Base-by-base conservation (phyloP, 2,329 filamentous ascomycete species). In the Arachnomyces sp. region DNA sequence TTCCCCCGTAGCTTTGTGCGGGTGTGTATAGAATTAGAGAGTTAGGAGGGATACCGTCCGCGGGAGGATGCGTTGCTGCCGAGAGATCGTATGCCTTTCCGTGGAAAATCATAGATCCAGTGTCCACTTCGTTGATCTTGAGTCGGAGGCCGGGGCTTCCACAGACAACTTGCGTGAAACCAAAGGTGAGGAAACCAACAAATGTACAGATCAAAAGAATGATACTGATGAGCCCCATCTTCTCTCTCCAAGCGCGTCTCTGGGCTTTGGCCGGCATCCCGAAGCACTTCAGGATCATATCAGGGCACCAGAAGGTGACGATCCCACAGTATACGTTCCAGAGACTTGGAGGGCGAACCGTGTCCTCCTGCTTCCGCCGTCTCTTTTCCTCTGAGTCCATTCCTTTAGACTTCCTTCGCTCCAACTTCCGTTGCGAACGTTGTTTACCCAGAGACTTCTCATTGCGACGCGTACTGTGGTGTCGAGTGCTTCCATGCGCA, bases 321-420 rank as follows among this genome's bases (percentile, higher is more conserved):
- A 94, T 77, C 35, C 84, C 82, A 64, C 92, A 98, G 68, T 98
- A 98, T 3, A 93, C 81, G 54, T 88, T 93, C 92, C 92, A 98
- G 29, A 93, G 64, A 56, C 84, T 94, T 0, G 87, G 88, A 2
- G 90, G 86, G 2, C 79, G 77, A 36, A 86, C 73, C 42, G 79
- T 68, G 42, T 83, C 76, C 46, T 73, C 59, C 40, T 77, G 72
- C 57, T 79, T 76, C 52, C 77, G 70, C 25, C 69, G 67, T 53
- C 69, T 66, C 49, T 68, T 74, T 51, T 81, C 77, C 55, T 86
- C 75, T 36, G 77, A 73, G 3, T 73, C 69, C 48, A 71, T 65
- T 34, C 68, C 71, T 55, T 73, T 75, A 7, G 73, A 73, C 18
- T 70, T 66, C 47, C 71, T 71, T 54, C 85, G 81, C 4, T 79